Evolutionary conservation across 2,329 filamentous ascomycete species (phyloP).

Genomic region (Thermothelomyces thermophilus): DNA sequence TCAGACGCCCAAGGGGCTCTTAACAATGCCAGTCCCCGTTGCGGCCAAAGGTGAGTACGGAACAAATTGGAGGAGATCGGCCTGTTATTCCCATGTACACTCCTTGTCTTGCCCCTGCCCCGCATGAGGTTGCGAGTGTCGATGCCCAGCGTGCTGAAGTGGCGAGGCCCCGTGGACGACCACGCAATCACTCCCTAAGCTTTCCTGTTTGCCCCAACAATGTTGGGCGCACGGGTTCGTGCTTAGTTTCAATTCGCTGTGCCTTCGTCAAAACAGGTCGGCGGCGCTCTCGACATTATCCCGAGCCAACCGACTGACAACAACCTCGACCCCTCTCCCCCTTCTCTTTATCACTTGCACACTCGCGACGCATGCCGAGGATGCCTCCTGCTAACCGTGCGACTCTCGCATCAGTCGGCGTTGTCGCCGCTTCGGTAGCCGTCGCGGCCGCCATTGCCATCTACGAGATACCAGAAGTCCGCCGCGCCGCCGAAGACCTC

Average conservation of each 20-base stretch:
- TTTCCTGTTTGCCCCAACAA: not conserved
- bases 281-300: not conserved
- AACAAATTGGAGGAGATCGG: not conserved
- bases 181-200: constrained; percentile 18
- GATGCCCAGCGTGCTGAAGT: constrained; percentile 13
- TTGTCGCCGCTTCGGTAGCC: constrained; percentile 51
- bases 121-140: constrained; percentile 14
- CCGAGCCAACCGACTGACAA: too few relatives aligned
- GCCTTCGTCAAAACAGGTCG: not conserved
- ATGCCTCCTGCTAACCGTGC: constrained; percentile 54
- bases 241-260: not conserved
- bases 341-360: not conserved
- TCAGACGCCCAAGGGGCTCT: constrained; percentile 1
- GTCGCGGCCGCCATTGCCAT: constrained; percentile 53
- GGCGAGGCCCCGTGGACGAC: constrained; percentile 18
- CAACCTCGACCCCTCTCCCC: not conserved
- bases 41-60: constrained; percentile 24
- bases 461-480: constrained; percentile 58
- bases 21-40: constrained; percentile 23
- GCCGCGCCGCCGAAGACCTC: constrained; percentile 54
- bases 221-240: not conserved
- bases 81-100: not conserved
- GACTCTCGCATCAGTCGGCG: constrained; percentile 49
- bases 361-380: constrained; percentile 10
- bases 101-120: constrained; percentile 6